Percentiles rank a stretch among this genome's conserved stretches.
Evolutionary conservation across 73 alveolate genomes (phyloP).

Genomic region (Symbiodinium natans): DNA sequence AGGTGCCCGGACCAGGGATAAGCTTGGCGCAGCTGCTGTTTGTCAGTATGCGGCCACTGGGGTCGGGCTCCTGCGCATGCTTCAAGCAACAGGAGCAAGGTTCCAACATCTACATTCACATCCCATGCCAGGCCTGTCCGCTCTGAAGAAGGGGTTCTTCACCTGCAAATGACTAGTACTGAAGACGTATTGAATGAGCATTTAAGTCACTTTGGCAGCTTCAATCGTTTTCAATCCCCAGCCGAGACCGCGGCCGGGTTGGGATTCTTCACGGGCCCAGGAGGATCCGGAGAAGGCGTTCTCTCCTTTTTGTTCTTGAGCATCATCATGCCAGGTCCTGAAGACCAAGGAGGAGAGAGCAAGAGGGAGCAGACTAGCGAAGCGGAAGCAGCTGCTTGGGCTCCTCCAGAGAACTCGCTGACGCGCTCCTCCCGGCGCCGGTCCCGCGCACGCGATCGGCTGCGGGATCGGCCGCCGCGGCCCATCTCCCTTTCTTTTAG

Average conservation of each 20-base stretch:
- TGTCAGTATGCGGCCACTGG: conserved; percentile 72
- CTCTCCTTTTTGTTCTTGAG: conserved; percentile 86
- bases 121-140: background rate
- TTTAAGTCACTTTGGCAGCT: too few relatives aligned
- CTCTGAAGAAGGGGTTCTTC: conserved; percentile 93
- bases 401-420: conserved; percentile 92
- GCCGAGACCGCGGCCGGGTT: conserved; percentile 32
- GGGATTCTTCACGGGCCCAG: conserved; percentile 77
- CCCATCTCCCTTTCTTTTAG: background rate
- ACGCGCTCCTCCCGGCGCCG: conserved; percentile 93
- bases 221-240: too few relatives aligned
- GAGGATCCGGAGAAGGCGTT: conserved; percentile 85
- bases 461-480: conserved; percentile 22
- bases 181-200: too few relatives aligned
- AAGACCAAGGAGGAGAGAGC: background rate
- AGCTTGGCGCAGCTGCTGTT: background rate
- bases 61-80: conserved; percentile 42
- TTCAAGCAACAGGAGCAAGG: background rate
- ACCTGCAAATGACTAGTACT: too few relatives aligned
- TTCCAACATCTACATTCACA: background rate
- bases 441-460: conserved; percentile 70
- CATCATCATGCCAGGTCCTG: conserved; percentile 58
- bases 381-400: too few relatives aligned
- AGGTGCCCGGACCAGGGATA: background rate
- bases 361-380: too few relatives aligned